Percentiles rank a stretch among this genome's conserved stretches.
These are phyloP conservation scores for Hymenotorrendiella dingleyae DNA, from an alignment of 2,329 filamentous ascomycete genomes.

Conservation along the genomic window DNA sequence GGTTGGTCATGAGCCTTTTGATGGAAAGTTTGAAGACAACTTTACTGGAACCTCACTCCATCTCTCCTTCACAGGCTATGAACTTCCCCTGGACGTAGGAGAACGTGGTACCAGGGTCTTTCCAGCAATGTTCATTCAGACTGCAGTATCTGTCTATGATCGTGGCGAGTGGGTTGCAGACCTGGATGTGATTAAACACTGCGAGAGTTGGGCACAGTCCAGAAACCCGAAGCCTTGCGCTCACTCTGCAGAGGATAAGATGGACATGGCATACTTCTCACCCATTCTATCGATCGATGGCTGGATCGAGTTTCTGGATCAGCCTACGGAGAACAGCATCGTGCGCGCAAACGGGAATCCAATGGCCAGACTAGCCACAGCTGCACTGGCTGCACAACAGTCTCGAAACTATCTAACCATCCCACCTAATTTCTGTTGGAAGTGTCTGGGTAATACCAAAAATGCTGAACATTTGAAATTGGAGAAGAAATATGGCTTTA, in stretches of 20 bases:
- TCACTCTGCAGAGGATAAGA: too few relatives aligned
- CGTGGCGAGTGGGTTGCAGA: not conserved
- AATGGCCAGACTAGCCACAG: slow-evolving; percentile 6
- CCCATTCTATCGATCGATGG: too few relatives aligned
- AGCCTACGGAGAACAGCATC: not conserved
- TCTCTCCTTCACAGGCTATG: slow-evolving; percentile 2
- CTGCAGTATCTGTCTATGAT: not conserved
- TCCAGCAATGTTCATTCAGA: not conserved
- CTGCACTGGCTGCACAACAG: slow-evolving; percentile 16
- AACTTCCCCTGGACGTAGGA: not conserved
- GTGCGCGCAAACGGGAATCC: slow-evolving; percentile 8
- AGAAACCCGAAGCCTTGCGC: too few relatives aligned
- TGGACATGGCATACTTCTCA: too few relatives aligned
- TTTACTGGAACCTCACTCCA: not conserved
- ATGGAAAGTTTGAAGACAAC: slow-evolving; percentile 4
- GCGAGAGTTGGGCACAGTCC: too few relatives aligned
- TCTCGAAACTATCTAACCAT: not conserved
- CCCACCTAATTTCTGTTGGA: not conserved
- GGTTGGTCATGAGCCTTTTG: slow-evolving; percentile 4
- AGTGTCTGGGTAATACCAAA: not conserved
- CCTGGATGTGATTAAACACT: too few relatives aligned
- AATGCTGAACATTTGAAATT: not conserved
- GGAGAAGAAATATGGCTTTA: too few relatives aligned
- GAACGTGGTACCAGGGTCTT: slow-evolving; percentile 5
- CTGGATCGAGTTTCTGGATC: slow-evolving; percentile 9